Evolutionary conservation across 2,329 filamentous ascomycete genomes (phyloP), one percentile per base, ranked within the genome.

Genomic region (Karstenula rhodostoma): DNA sequence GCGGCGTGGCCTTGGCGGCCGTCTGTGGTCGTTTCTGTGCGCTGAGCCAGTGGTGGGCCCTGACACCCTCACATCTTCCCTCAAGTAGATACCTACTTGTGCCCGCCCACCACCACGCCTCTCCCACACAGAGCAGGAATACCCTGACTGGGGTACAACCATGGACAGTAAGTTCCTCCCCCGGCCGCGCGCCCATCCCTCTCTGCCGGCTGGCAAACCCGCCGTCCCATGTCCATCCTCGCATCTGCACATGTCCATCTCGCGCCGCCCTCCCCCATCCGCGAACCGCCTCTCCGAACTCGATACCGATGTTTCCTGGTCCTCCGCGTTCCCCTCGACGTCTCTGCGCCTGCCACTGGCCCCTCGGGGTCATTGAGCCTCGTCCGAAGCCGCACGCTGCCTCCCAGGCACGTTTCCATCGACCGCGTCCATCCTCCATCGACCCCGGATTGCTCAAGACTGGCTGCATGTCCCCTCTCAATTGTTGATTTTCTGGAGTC

Each of bases 131-230:
- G 61, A 59, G 64, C 63, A 70, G 69, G 75, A 54, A 60, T 57
- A 44, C 64, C 59, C 42, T 55, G 19, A 25, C 59, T 76, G 80
- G 82, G 82, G 80, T 81, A 79, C 81, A 79, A 80, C 75, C 79
- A 87, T 87, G 85, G 84, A 86, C 80, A 84, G 86, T 87, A 79
- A 85, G 84, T 86, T 68, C 65, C 68, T 72, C 47, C 70, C 73
- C n/a, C 33, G n/a, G 78, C 69, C 72, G 71, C 72, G 66, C 68
- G 60, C 67, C 60, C 62, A 64, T 71, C 71, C 65, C 72, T 59
- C 67, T 54, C 59, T 60, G 49, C 53, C 43, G 59, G 52, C 37
- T 48, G 42, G 58, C 67, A 64, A 60, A 62, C 67, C 56, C 57
- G 65, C 65, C 60, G 53, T 58, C 47, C 37, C 61, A 55, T 62